Conservation (phyloP, 306 rosid genomes). For the Prinsepia uniflora region DNA sequence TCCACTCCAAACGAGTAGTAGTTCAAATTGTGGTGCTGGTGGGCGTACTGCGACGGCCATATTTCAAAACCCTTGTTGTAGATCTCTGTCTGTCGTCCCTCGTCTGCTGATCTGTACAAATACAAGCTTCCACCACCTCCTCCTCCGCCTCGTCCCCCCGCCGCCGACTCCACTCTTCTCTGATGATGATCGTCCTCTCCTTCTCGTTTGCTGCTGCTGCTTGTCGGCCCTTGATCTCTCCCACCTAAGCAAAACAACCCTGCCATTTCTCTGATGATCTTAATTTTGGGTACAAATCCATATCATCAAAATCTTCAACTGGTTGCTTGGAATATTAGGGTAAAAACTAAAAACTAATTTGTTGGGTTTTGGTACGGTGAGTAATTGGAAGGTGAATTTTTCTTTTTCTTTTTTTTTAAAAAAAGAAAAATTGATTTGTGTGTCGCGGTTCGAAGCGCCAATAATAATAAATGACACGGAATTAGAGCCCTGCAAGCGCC, state of each 20-base stretch:
- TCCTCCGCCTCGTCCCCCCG: background rate
- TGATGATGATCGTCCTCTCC: slow-evolving; percentile 7
- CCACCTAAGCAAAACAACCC: slow-evolving; percentile 86
- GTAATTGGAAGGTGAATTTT: background rate
- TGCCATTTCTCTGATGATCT: slow-evolving; percentile 70
- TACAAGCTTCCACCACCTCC: slow-evolving; percentile 28
- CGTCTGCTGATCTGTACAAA: slow-evolving; percentile 41
- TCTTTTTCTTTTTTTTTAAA: background rate
- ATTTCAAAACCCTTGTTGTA: slow-evolving; percentile 70
- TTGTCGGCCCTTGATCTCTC: slow-evolving; percentile 33
- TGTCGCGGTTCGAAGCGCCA: slow-evolving; percentile 49
- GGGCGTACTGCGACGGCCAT: slow-evolving; percentile 67
- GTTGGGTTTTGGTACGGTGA: background rate
- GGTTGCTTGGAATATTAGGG: slow-evolving; percentile 14
- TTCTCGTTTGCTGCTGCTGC: slow-evolving; percentile 22
- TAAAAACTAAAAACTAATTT: background rate
- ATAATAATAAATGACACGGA: slow-evolving; percentile 54
- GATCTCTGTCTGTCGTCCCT: slow-evolving; percentile 49
- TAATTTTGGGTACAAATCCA: slow-evolving; percentile 66
- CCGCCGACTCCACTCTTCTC: background rate
- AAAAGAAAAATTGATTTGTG: slow-evolving; percentile 20
- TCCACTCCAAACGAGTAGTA: slow-evolving; percentile 71
- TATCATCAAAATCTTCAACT: slow-evolving; percentile 31
- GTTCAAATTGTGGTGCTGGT: slow-evolving; percentile 35
- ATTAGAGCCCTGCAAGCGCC: slow-evolving; percentile 95